Conservation (phyloP, 2,329 filamentous ascomycete species). For the Penicillium sclerotigenum region DNA sequence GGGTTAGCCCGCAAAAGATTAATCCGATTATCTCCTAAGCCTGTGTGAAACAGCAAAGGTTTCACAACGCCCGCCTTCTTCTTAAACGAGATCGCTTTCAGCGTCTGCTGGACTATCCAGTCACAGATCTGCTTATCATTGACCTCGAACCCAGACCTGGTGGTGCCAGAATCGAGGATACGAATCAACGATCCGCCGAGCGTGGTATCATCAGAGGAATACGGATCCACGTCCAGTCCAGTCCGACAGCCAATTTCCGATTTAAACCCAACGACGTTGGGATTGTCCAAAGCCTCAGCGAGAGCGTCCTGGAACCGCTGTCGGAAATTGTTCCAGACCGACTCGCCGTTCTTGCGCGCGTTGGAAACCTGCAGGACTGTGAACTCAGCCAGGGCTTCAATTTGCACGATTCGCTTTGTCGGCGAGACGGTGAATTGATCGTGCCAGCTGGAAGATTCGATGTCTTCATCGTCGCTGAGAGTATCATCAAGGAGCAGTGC, state of each 20-base stretch:
- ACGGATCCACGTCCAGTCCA: conserved; percentile 62
- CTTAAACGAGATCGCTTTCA: conserved; percentile 52
- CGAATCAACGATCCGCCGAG: conserved; percentile 30
- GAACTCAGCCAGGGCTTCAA: conserved; percentile 68
- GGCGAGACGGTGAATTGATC: conserved; percentile 61
- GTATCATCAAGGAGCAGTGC: conserved; percentile 77
- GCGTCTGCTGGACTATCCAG: conserved; percentile 63
- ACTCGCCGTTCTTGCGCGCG: conserved; percentile 34
- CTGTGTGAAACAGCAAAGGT: conserved; percentile 80
- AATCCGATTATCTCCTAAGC: conserved; percentile 77
- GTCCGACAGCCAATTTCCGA: conserved; percentile 78
- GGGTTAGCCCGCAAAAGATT: conserved; percentile 68
- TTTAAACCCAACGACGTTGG: conserved; percentile 75
- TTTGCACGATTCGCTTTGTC: conserved; percentile 71
- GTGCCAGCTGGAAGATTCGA: conserved; percentile 63
- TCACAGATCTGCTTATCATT: conserved; percentile 66
- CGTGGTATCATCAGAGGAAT: conserved; percentile 43
- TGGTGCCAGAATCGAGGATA: conserved; percentile 26
- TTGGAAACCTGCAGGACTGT: conserved; percentile 53
- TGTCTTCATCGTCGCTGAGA: conserved; percentile 52
- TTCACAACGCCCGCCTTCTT: conserved; percentile 53
- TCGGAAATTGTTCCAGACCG: conserved; percentile 27
- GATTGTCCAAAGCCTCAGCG: conserved; percentile 57
- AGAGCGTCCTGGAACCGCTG: conserved; percentile 46
- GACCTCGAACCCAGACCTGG: conserved; percentile 40